A percentile compares a stretch with the other conserved stretches of the same genome.
These are phyloP conservation scores for Lomentospora prolificans DNA, from an alignment of 2,329 filamentous ascomycete species.

Conservation along the genomic window DNA sequence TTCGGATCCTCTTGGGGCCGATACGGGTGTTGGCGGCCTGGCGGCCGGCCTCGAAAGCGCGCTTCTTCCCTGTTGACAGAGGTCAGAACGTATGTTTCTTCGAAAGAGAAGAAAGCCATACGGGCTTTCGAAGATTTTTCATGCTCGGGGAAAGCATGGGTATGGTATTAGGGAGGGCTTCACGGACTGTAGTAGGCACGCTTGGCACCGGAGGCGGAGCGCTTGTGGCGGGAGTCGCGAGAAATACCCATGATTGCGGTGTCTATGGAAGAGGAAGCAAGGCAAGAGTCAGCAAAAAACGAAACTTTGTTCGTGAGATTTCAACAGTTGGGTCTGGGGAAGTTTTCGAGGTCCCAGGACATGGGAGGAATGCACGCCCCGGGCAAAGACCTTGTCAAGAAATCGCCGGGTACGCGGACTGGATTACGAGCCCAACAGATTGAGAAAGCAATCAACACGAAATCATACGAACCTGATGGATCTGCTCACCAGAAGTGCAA, in stretches of 20 bases:
- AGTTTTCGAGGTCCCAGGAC: too few relatives aligned
- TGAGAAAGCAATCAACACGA: background rate
- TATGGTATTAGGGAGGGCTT: slow-evolving; percentile 28
- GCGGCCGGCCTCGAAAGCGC: slow-evolving; percentile 99
- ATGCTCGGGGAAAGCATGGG: background rate
- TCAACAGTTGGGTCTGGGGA: too few relatives aligned
- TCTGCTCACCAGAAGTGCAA: slow-evolving; percentile 6
- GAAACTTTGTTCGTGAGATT: too few relatives aligned
- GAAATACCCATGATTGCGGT: slow-evolving; percentile 97
- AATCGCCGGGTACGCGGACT: background rate
- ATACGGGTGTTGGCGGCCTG: slow-evolving; percentile 99
- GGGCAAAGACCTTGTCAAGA: background rate
- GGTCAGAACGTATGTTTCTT: slow-evolving; percentile 61
- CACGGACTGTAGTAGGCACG: slow-evolving; percentile 80
- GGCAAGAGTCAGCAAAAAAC: slow-evolving; percentile 9
- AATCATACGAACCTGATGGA: slow-evolving; percentile 8
- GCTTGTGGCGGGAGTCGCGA: slow-evolving; percentile 99
- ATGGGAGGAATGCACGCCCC: background rate
- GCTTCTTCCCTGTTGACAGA: slow-evolving; percentile 75
- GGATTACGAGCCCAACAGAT: too few relatives aligned
- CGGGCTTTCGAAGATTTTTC: slow-evolving; percentile 52
- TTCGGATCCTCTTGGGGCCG: slow-evolving; percentile 90
- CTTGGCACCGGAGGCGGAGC: slow-evolving; percentile 98
- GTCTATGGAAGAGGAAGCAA: slow-evolving; percentile 36
- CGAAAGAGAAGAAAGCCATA: slow-evolving; percentile 30